Base-by-base conservation (phyloP, 352 stramenopile genomes). In the Pythium utonaiense region DNA sequence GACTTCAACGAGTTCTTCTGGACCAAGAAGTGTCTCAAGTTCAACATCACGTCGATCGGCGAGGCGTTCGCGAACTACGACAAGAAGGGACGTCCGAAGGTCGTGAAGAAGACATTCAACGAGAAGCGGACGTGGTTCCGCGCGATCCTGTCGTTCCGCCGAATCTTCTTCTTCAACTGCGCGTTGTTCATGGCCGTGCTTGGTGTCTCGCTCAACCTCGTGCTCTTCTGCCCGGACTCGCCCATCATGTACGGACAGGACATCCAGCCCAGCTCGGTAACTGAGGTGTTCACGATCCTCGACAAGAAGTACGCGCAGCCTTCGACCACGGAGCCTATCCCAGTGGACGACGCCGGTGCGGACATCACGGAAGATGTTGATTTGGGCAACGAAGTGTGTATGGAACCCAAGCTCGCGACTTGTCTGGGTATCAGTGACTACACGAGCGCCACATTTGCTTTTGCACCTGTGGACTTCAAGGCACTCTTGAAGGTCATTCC, bases 1-100 rank as follows among this genome's bases (percentile, higher is more conserved):
- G 85, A 95, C 54, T 95, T 95, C 48, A 95, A 95, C 66, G 85
- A 95, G 70, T 95, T 93, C 41, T 95, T 95, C 62, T 95, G 85
- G 85, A 88, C 58, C 52, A 93, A 93, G 55, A 93, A 91, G 55
- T 93, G 83, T 36, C 60, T 95, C 34, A 92, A 91, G 67, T 93
- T 75, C 68, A 87, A 90, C 54, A 51, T 67, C 10, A 77, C 70
- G 34, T 83, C 53, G 21, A 92, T 95, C 34, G 67, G 67, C 28
- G 79, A 88, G 53, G 81, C 85, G 9, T 91, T 94, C 53, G 80
- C 53, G 1, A 74, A 88, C 45, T 62, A 86, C 21, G 81, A 95
- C 71, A 91, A 91, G 64, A 95, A 95, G 53, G 85, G 85, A 3
- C 72, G 73, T 21, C 82, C 83, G 8, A 93, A 95, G 63, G 65